Conservation (phyloP, 805 yeast genomes). For the Saccharomyces paradoxus region DNA sequence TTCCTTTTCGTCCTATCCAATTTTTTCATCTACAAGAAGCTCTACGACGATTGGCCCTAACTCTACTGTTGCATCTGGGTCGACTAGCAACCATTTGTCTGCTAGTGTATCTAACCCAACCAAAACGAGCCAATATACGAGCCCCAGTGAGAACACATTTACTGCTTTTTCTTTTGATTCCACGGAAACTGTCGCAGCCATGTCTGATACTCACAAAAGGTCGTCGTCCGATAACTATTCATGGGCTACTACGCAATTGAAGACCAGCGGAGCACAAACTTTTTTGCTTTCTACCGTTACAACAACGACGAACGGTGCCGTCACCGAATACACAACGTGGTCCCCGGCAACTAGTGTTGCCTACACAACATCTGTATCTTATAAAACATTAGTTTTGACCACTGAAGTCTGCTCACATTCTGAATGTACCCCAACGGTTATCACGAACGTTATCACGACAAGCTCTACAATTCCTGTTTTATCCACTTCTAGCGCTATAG, state of each 20-base stretch:
- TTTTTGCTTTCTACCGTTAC: not conserved
- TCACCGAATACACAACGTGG: conserved; percentile 36
- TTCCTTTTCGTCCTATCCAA: not conserved
- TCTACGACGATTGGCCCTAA: not conserved
- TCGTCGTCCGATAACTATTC: not conserved
- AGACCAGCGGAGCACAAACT: not conserved
- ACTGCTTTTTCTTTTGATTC: not conserved
- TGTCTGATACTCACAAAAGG: not conserved
- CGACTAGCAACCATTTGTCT: not conserved
- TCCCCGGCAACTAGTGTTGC: conserved; percentile 27
- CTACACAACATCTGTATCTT: not conserved
- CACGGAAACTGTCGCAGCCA: not conserved
- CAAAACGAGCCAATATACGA: not conserved
- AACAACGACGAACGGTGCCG: conserved; percentile 22
- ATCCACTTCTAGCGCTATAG: not conserved
- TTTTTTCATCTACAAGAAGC: not conserved
- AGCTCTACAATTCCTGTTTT: not conserved
- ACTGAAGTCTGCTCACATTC: not conserved
- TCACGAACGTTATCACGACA: not conserved
- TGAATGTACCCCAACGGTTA: not conserved
- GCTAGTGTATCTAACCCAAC: not conserved
- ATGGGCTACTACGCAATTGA: not conserved
- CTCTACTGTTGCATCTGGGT: not conserved
- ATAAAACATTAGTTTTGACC: not conserved
- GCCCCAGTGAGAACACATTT: not conserved